Evolutionary conservation across 768 basidiomycete genomes (phyloP).

Genomic region (Boletus bicolor): DNA sequence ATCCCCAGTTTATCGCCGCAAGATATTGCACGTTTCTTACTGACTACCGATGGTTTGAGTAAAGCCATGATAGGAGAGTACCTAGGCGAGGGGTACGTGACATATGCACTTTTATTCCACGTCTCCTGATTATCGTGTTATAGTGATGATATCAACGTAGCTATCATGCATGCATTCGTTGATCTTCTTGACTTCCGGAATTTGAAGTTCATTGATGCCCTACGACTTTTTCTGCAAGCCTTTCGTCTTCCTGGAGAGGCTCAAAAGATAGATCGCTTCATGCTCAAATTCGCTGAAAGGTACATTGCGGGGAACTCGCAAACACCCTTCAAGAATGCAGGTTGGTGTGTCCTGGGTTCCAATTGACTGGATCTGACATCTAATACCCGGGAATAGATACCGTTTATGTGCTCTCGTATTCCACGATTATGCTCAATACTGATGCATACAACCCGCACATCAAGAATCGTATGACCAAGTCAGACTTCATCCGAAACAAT

Average conservation of each 20-base stretch:
- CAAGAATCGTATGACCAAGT: slow-evolving; percentile 91
- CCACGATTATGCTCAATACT: slow-evolving; percentile 94
- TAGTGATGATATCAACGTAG: slow-evolving; percentile 86
- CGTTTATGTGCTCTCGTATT: slow-evolving; percentile 93
- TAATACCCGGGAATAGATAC: slow-evolving; percentile 52
- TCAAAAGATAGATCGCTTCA: slow-evolving; percentile 98
- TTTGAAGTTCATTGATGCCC: slow-evolving; percentile 80
- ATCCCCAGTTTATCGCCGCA: slow-evolving; percentile 68
- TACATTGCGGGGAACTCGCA: slow-evolving; percentile 87
- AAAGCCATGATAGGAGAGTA: slow-evolving; percentile 98
- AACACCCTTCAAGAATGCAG: slow-evolving; percentile 91
- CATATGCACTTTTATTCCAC: neutral
- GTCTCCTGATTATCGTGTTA: slow-evolving; percentile 6
- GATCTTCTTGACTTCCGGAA: slow-evolving; percentile 86
- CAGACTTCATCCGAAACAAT: slow-evolving; percentile 92
- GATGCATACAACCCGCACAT: slow-evolving; percentile 95
- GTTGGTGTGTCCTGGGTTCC: slow-evolving; percentile 39
- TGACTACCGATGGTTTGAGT: slow-evolving; percentile 86
- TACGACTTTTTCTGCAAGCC: slow-evolving; percentile 87
- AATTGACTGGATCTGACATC: slow-evolving; percentile 7
- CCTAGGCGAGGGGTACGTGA: slow-evolving; percentile 87
- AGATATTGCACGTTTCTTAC: slow-evolving; percentile 82
- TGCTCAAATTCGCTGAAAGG: slow-evolving; percentile 98
- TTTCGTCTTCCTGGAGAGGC: slow-evolving; percentile 97
- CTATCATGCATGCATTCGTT: slow-evolving; percentile 97